Evolutionary conservation across 495 filamentous ascomycete species (phyloP), one percentile per base, ranked within the genome.

Genomic region (Aspergillus saccharolyticus): DNA sequence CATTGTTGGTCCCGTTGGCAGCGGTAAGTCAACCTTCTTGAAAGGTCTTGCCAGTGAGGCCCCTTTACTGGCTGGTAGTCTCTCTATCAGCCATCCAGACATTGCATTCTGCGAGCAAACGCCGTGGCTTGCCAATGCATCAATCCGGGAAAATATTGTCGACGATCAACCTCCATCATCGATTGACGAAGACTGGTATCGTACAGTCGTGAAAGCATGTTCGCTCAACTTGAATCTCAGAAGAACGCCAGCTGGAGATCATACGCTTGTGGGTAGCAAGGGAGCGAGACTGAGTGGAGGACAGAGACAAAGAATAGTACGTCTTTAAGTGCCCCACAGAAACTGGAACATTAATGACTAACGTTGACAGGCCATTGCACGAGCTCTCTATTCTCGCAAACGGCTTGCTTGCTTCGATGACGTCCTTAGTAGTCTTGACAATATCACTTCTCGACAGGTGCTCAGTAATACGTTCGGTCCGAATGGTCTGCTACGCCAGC

Each of bases 361-460:
- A 28, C 25, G 9, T 28, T 9, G 9, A 28, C 39, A 63, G 61
- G 49, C 73, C 17, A 61, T 82, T 15, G 80, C 79, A 7, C 62
- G 80, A 49, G 73, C 74, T 44, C 47, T 83, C 14, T 82, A 82
- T 61, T 44, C 74, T 20, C 59, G 72, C 6, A 66, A 69, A 18
- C 61, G 69, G 17, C 59, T 80, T 8, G 47, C 76, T 3, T 66
- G 80, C n/a, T 68, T 80, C 21, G 76, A 80, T 46, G 76, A 84
- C 58, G 61, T 78, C n/a, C 67, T 83, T 6, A 81, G 72, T 57
- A 77, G 70, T 0, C 64, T 82, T 9, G 80, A 84, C 52, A 67
- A 72, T 7, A 63, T 70, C 17, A 82, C 80, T 3, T 75, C 77
- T 51, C 64, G 74, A 8, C 63, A 65, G 3, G 73, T 83, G 0